A percentile compares a stretch with the other conserved stretches of the same genome.
Evolutionary conservation across 352 stramenopile species (phyloP).

Genomic region (Aphanomyces cochlioides): DNA sequence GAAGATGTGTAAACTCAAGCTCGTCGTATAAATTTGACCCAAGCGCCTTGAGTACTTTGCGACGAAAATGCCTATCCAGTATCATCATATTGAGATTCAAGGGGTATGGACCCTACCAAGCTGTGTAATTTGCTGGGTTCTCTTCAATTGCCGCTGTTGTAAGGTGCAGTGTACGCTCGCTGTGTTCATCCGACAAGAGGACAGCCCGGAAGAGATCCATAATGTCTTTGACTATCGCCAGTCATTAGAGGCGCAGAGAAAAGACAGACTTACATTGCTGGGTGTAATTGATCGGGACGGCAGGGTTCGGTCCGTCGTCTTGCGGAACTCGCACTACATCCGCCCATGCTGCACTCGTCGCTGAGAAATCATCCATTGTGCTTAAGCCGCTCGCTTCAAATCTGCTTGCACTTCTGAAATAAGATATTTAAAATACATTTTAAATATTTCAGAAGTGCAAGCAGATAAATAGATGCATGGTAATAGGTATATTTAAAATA

Average conservation of each 20-base stretch:
- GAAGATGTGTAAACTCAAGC: conserved; percentile 69
- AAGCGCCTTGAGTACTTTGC: conserved; percentile 86
- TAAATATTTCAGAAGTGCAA: no score
- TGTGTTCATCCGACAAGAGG: conserved; percentile 87
- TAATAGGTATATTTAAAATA: no score
- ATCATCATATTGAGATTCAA: conserved; percentile 9
- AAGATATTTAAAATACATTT: neutral
- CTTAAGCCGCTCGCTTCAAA: neutral
- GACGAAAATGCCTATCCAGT: conserved; percentile 69
- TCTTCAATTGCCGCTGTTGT: conserved; percentile 90
- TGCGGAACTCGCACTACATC: conserved; percentile 80
- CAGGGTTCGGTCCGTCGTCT: conserved; percentile 71
- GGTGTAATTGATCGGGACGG: conserved; percentile 79
- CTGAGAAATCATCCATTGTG: conserved; percentile 10
- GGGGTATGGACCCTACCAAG: conserved; percentile 66
- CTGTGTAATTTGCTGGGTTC: conserved; percentile 99
- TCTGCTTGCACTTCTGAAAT: no score
- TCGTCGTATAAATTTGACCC: conserved; percentile 56
- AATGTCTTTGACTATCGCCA: conserved; percentile 59
- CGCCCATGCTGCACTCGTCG: conserved; percentile 46
- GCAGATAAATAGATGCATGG: no score
- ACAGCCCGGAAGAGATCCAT: conserved; percentile 96
- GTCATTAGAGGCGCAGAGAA: no score
- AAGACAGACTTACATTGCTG: conserved; percentile 47
- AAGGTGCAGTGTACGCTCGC: conserved; percentile 86